Evolutionary conservation across 2,329 filamentous ascomycete genomes (phyloP), one percentile per base, ranked within the genome.

Genomic region (Tolypocladium guangdongense): DNA sequence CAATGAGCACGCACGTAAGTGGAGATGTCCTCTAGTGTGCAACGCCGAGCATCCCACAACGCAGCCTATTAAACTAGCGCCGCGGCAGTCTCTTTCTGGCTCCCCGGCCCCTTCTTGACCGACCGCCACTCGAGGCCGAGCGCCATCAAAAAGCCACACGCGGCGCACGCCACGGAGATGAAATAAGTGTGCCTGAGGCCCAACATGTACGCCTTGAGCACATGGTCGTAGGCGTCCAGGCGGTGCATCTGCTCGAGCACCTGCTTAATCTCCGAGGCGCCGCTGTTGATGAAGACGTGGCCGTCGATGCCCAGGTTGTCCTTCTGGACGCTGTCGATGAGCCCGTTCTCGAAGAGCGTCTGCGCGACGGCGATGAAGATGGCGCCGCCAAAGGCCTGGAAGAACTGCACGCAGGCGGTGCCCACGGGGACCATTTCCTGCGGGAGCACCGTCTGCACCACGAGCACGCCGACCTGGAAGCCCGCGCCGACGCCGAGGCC

Each of bases 301-400:
- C 75, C 68, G 38, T 78, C 68, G n/a, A 82, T 62, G n/a, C 67
- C 66, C 2, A 75, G 71, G 16, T 73, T 68, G 55, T 72, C 63
- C 2, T 61, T 54, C n/a, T 63, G 57, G 4, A 89, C 70, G 37
- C 78, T 72, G 4, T 73, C 65, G 47, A 81, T 69, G 20, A 88
- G 70, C 0, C 77, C 80, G 61, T 87, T 86, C 57, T 81, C 78
- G 70, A 88, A 87, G 47, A 87, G 75, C 22, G 83, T 81, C 64
- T 88, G 82, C 0, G 80, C 79, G 11, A 86, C 79, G 7, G 80
- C 78, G 49, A 88, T 78, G 58, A 81, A 80, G 27, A 88, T 68
- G 2, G 85, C 82, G 4, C 84, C 84, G 41, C 84, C 84, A 4
- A 88, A 73, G 2, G 76, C 75, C 62, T 87, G 82, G 69, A 81